Conservation (phyloP, 805 yeast genomes). For the Ogataea zsoltii region DNA sequence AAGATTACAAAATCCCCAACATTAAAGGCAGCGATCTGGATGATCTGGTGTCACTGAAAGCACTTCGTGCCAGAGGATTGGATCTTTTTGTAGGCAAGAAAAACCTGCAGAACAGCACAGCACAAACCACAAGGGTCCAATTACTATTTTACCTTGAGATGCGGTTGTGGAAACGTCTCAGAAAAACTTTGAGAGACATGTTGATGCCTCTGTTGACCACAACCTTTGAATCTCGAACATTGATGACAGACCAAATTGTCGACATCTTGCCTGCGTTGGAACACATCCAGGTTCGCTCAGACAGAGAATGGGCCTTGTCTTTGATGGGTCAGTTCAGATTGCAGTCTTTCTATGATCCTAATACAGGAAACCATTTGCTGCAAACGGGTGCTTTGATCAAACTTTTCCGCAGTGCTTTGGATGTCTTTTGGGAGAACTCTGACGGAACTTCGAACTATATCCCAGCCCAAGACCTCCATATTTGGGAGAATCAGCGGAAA, state of each 20-base stretch:
- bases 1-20: constrained; percentile 37
- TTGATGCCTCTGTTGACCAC: constrained; percentile 59
- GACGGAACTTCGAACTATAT: constrained; percentile 12
- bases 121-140: constrained; percentile 51
- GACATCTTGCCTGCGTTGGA: constrained; percentile 54
- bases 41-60: constrained; percentile 31
- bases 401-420: constrained; percentile 39
- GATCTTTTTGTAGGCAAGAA: constrained; percentile 5
- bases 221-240: constrained; percentile 45
- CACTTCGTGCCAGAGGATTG: constrained; percentile 14
- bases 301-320: constrained; percentile 49
- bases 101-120: constrained; percentile 2
- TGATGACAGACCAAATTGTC: constrained; percentile 53
- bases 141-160: constrained; percentile 57
- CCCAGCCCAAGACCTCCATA: constrained; percentile 3
- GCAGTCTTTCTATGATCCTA: constrained; percentile 35
- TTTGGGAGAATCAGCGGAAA: constrained; percentile 18
- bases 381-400: constrained; percentile 40
- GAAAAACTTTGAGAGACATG: constrained; percentile 49
- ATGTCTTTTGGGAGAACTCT: constrained; percentile 9
- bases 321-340: constrained; percentile 32
- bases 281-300: constrained; percentile 44
- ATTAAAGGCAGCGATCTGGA: constrained; percentile 32
- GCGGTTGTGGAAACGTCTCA: constrained; percentile 52
- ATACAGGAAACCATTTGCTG: constrained; percentile 40